Evolutionary conservation across 2,329 filamentous ascomycete species (phyloP).

Genomic region (Cordyceps javanica): DNA sequence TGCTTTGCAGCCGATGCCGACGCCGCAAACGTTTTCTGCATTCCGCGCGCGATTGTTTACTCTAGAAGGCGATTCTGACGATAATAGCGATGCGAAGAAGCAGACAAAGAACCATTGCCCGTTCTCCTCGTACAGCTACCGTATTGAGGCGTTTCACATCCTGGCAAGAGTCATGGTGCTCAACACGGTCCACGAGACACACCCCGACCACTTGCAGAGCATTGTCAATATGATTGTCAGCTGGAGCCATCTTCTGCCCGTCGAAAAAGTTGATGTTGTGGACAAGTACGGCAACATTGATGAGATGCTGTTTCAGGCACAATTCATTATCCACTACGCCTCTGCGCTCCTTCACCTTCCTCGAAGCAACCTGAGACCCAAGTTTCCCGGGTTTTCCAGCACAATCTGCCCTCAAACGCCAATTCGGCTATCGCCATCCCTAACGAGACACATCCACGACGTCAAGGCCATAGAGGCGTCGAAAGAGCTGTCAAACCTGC

Average conservation of each 20-base stretch:
- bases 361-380: conserved; percentile 1
- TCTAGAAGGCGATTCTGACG: not conserved
- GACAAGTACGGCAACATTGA: conserved; percentile 7
- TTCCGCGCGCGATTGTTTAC: not conserved
- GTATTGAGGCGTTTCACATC: conserved; percentile 3
- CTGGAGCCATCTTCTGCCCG: not conserved
- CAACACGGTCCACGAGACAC: conserved; percentile 3
- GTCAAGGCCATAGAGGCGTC: not conserved
- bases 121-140: conserved; percentile 1
- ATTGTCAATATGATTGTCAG: conserved; percentile 1
- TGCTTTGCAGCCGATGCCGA: not conserved
- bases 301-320: conserved; percentile 3
- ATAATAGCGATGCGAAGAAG: not conserved
- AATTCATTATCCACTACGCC: conserved; percentile 1
- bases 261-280: not conserved
- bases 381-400: not conserved
- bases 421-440: not conserved
- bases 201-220: conserved; percentile 5
- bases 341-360: not conserved
- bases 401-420: not conserved
- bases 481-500: not conserved
- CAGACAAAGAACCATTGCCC: not conserved
- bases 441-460: not conserved
- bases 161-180: conserved; percentile 1
- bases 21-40: not conserved